Conservation (phyloP, 768 basidiomycete genomes). For the Pleurotus salmoneostramineus region DNA sequence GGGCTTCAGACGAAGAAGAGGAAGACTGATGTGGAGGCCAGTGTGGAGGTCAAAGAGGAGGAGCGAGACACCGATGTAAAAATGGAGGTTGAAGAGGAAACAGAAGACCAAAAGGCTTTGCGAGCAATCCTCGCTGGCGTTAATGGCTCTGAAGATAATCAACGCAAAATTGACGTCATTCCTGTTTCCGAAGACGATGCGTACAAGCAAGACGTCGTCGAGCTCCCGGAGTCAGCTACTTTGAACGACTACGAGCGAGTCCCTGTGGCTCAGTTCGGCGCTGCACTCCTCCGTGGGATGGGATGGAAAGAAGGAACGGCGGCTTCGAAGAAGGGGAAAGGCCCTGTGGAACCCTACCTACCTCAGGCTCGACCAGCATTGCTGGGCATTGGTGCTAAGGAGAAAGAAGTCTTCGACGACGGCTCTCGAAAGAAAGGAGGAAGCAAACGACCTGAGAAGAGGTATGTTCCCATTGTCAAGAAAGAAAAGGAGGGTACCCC, state of each 20-base stretch:
- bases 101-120: constrained; percentile 79
- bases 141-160: constrained; percentile 33
- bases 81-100: constrained; percentile 39
- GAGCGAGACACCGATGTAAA: constrained; percentile 19
- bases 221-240: constrained; percentile 72
- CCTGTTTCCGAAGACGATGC: constrained; percentile 79
- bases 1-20: constrained; percentile 58
- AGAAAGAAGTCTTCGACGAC: constrained; percentile 68
- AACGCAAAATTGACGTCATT: constrained; percentile 58
- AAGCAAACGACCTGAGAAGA: constrained; percentile 56
- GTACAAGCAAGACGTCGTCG: constrained; percentile 76
- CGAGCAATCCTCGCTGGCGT: constrained; percentile 70
- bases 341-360: constrained; percentile 72
- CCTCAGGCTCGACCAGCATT: constrained; percentile 82
- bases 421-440: constrained; percentile 48
- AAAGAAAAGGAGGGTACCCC: constrained; percentile 45
- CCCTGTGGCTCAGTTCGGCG: constrained; percentile 90
- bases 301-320: constrained; percentile 87
- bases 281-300: constrained; percentile 93
- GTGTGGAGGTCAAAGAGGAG: constrained; percentile 19
- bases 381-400: constrained; percentile 93
- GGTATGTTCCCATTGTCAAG: constrained; percentile 82
- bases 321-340: constrained; percentile 62
- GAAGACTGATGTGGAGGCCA: constrained; percentile 24
- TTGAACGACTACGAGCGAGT: constrained; percentile 87